phyloP scores from a whole-genome alignment of 345 rosid genomes.

The Hibiscus trionum region DNA sequence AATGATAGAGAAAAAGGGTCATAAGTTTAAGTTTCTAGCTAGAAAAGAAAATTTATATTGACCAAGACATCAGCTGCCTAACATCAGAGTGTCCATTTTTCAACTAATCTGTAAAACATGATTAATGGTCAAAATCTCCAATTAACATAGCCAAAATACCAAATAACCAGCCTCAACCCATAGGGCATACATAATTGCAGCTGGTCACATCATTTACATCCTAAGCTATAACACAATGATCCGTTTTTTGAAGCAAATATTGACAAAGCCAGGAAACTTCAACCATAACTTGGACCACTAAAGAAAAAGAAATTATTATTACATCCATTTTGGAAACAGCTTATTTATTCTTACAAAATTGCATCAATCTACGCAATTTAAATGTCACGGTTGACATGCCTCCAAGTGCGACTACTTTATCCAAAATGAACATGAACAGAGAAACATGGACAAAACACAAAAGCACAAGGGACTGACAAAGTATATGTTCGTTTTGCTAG shows the following conservation, averaged over 20 bases:
- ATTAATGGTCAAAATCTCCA: neutral
- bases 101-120: neutral
- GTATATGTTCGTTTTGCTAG: neutral
- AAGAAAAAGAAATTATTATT: neutral
- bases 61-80: neutral
- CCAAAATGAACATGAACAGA: neutral
- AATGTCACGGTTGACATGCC: neutral
- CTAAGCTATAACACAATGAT: neutral
- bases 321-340: neutral
- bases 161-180: neutral
- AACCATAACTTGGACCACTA: neutral
- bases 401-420: neutral
- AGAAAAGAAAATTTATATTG: neutral
- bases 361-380: neutral
- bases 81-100: neutral
- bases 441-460: neutral
- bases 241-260: neutral
- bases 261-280: neutral
- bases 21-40: neutral
- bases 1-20: neutral
- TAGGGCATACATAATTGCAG: neutral
- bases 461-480: neutral
- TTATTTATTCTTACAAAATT: neutral
- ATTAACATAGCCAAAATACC: neutral
- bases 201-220: neutral